Conservation (phyloP, 306 rosid genomes). For the Gastrolobium villosum region DNA sequence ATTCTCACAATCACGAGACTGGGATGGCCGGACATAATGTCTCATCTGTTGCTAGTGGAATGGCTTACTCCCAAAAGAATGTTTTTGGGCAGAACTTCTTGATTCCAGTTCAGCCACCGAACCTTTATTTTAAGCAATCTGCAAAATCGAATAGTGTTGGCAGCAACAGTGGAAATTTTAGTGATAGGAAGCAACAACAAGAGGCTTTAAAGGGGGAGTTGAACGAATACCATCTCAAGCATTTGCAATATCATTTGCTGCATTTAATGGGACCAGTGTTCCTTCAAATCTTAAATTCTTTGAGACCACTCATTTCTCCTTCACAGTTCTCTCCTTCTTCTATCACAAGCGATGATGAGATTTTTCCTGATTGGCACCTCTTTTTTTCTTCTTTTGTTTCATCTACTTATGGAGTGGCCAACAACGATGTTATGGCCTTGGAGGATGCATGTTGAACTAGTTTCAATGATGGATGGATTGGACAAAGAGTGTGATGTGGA, state of each 20-base stretch:
- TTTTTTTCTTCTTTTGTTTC: too few relatives aligned
- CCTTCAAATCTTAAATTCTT: slow-evolving; percentile 47
- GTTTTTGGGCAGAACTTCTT: slow-evolving; percentile 53
- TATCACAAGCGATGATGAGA: slow-evolving; percentile 43
- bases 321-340: too few relatives aligned
- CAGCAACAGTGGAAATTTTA: slow-evolving; percentile 43
- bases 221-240: slow-evolving; percentile 56
- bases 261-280: slow-evolving; percentile 33
- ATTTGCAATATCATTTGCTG: slow-evolving; percentile 58
- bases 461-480: too few relatives aligned
- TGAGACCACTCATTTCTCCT: neutral
- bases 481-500: too few relatives aligned
- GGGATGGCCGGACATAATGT: slow-evolving; percentile 40
- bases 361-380: too few relatives aligned
- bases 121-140: slow-evolving; percentile 57
- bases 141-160: slow-evolving; percentile 38
- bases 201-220: slow-evolving; percentile 52
- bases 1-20: slow-evolving; percentile 53
- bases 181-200: slow-evolving; percentile 49
- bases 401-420: too few relatives aligned
- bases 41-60: slow-evolving; percentile 45
- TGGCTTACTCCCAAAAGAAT: slow-evolving; percentile 48
- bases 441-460: too few relatives aligned
- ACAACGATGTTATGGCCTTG: too few relatives aligned
- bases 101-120: slow-evolving; percentile 56